Conservation (phyloP, 2,329 filamentous ascomycete genomes). For the Aspergillus sergii region DNA sequence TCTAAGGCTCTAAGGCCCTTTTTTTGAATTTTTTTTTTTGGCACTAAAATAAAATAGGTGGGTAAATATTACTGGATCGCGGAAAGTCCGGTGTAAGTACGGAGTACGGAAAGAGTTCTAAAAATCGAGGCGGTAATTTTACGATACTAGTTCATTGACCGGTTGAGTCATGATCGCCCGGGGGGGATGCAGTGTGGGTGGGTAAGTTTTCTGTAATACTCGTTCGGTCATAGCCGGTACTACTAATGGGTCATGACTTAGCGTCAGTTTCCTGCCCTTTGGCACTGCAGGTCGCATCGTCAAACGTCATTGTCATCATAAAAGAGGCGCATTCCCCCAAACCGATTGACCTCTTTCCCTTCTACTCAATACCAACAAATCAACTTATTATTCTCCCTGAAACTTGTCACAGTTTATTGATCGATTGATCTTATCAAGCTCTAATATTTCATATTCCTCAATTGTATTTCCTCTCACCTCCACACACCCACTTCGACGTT, state of each 20-base stretch:
- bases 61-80: neutral
- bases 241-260: neutral
- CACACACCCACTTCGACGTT: neutral
- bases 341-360: neutral
- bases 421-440: neutral
- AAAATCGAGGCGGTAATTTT: neutral
- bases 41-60: neutral
- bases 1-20: neutral
- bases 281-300: neutral
- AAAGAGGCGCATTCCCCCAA: neutral
- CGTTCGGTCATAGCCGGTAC: neutral
- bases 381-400: neutral
- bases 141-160: neutral
- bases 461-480: neutral
- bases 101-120: neutral
- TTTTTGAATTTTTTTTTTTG: neutral
- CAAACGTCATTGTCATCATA: neutral
- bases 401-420: neutral
- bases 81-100: neutral
- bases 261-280: neutral
- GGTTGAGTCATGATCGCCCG: slow-evolving; percentile 3
- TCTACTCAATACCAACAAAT: neutral
- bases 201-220: neutral
- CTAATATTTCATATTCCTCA: neutral
- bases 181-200: neutral